phyloP scores from a whole-genome alignment of 1,139 yeast genomes.

The Taphrina flavorubra region DNA sequence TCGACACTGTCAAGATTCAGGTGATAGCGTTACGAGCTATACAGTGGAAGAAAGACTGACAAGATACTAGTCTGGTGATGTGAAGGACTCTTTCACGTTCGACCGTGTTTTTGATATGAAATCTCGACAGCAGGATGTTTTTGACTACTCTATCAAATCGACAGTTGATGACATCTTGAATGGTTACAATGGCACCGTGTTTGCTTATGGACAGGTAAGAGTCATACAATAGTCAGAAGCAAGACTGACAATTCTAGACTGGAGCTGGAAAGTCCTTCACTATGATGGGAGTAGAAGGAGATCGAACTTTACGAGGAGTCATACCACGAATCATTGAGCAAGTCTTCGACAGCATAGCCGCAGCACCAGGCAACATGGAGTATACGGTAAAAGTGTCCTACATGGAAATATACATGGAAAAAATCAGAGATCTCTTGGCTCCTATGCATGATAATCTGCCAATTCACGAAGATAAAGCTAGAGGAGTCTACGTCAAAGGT shows the following conservation, averaged over 20 bases:
- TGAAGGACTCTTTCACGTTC: conserved; percentile 60
- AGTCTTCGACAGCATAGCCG: conserved; percentile 64
- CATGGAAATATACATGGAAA: conserved; percentile 84
- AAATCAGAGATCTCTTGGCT: conserved; percentile 66
- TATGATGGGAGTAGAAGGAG: conserved; percentile 71
- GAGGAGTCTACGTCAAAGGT: conserved; percentile 75
- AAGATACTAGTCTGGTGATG: conserved; percentile 49
- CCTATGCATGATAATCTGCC: conserved; percentile 54
- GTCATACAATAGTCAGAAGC: neutral
- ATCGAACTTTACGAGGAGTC: conserved; percentile 60
- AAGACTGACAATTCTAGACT: conserved; percentile 53
- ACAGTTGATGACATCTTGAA: conserved; percentile 65
- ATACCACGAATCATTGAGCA: conserved; percentile 76
- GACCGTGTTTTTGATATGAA: conserved; percentile 67
- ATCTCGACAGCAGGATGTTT: conserved; percentile 65
- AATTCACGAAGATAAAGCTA: conserved; percentile 68
- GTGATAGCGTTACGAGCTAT: conserved; percentile 7
- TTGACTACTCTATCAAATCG: conserved; percentile 63
- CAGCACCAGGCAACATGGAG: conserved; percentile 62
- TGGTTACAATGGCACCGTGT: conserved; percentile 84
- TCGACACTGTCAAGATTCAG: conserved; percentile 48
- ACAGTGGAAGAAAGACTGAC: neutral
- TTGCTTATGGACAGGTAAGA: conserved; percentile 75
- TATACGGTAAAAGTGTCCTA: conserved; percentile 73
- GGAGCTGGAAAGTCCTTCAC: conserved; percentile 88